A percentile compares a stretch with the other conserved stretches of the same genome.
phyloP scores from a whole-genome alignment of 495 filamentous ascomycete genomes.

The Neurospora cerealis region DNA sequence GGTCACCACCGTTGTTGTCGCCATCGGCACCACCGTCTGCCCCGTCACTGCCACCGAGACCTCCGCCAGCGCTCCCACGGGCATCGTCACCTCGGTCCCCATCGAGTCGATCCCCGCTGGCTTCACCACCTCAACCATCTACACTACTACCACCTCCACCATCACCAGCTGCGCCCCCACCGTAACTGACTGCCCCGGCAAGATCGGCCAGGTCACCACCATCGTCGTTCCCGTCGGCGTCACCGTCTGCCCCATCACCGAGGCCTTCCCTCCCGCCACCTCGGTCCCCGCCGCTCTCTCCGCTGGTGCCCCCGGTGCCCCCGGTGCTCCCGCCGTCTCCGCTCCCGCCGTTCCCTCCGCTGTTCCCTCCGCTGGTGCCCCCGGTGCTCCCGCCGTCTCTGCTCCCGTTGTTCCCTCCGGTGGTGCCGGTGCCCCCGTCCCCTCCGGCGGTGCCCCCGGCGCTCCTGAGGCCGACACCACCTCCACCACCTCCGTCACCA shows the following conservation, averaged over 20 bases:
- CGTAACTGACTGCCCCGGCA: slow-evolving; percentile 47
- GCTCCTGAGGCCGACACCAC: background rate
- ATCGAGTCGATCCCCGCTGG: slow-evolving; percentile 5
- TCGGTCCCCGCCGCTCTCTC: background rate
- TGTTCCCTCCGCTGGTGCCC: too few relatives aligned
- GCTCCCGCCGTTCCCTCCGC: slow-evolving; percentile 1
- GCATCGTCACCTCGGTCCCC: slow-evolving; percentile 3
- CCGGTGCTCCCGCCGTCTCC: background rate
- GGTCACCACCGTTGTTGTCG: slow-evolving; percentile 31
- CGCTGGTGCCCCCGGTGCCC: background rate
- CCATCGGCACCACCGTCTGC: slow-evolving; percentile 34
- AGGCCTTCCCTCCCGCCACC: slow-evolving; percentile 1
- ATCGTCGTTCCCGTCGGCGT: slow-evolving; percentile 26
- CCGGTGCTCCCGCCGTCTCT: background rate
- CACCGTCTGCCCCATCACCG: slow-evolving; percentile 26
- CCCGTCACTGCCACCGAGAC: slow-evolving; percentile 28
- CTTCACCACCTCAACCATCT: slow-evolving; percentile 37
- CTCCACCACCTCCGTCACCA: slow-evolving; percentile 3
- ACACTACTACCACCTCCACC: slow-evolving; percentile 44
- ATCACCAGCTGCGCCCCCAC: slow-evolving; percentile 46
- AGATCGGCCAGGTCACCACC: slow-evolving; percentile 31
- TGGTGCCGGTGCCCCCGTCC: too few relatives aligned
- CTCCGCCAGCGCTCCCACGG: slow-evolving; percentile 4
- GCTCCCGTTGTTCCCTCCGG: too few relatives aligned
- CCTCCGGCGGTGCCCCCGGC: too few relatives aligned